These are phyloP conservation scores for Phylloporus scabripes DNA, from an alignment of 768 basidiomycete genomes.

Conservation along the genomic window DNA sequence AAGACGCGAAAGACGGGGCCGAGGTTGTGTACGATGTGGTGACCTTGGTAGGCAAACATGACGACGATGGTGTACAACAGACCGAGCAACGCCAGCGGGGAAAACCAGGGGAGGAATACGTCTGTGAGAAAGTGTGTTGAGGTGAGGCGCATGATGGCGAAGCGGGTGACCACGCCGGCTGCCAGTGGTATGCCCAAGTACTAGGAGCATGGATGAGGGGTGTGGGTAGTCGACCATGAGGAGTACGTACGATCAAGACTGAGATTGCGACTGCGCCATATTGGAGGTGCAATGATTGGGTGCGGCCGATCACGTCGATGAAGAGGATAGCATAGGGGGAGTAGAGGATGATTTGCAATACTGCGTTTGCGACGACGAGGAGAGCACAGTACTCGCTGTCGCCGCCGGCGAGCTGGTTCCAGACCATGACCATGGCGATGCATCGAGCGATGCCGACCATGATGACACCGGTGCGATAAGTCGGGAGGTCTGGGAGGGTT, in stretches of 20 bases:
- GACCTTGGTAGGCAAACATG: conserved; percentile 66
- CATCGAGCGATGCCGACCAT: conserved; percentile 54
- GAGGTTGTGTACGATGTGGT: conserved; percentile 67
- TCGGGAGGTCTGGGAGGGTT: conserved; percentile 71
- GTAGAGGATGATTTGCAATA: conserved; percentile 66
- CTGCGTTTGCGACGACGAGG: conserved; percentile 73
- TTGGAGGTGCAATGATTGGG: conserved; percentile 36
- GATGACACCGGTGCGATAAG: conserved; percentile 74
- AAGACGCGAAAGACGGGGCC: conserved; percentile 75
- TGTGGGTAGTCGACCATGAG: not conserved
- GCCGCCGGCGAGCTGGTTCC: conserved; percentile 70
- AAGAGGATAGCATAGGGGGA: conserved; percentile 72
- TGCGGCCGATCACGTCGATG: conserved; percentile 61
- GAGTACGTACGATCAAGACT: conserved; percentile 61
- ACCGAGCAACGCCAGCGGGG: conserved; percentile 65
- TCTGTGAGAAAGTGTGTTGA: conserved; percentile 46
- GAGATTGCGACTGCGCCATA: conserved; percentile 60
- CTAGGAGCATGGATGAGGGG: conserved; percentile 27
- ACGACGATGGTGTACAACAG: conserved; percentile 78
- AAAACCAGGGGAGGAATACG: conserved; percentile 63
- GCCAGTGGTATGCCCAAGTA: conserved; percentile 80
- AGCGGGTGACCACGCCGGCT: conserved; percentile 68
- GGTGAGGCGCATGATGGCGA: conserved; percentile 40
- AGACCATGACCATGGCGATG: conserved; percentile 71
- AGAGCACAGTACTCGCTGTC: conserved; percentile 72